phyloP scores from a whole-genome alignment of 495 filamentous ascomycete genomes.

The Hypoxylon cercidicola region DNA sequence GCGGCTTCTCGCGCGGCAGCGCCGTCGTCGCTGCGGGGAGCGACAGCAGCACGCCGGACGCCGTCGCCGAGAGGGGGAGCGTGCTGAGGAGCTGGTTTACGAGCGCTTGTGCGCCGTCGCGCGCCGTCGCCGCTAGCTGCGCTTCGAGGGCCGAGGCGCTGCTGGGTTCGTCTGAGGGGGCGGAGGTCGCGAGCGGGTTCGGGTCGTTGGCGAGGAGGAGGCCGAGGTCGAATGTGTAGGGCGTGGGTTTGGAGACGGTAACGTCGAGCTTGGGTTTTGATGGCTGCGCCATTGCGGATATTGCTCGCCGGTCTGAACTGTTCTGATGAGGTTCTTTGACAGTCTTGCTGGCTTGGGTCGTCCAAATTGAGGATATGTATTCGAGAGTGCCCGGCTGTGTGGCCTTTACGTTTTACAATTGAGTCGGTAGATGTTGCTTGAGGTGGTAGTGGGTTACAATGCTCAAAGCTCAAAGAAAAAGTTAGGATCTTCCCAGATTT shows the following conservation, averaged over 20 bases:
- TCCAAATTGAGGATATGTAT: too few relatives aligned
- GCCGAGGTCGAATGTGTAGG: slow-evolving; percentile 92
- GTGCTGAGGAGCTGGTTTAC: slow-evolving; percentile 88
- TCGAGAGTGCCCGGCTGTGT: background rate
- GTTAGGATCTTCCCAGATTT: slow-evolving; percentile 32
- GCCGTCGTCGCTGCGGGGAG: slow-evolving; percentile 74
- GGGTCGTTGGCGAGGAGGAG: slow-evolving; percentile 83
- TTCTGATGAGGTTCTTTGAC: background rate
- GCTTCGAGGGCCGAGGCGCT: slow-evolving; percentile 60
- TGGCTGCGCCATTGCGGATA: slow-evolving; percentile 48
- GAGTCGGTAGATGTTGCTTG: slow-evolving; percentile 1
- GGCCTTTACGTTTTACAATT: background rate
- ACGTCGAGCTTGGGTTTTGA: slow-evolving; percentile 60
- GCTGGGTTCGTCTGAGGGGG: slow-evolving; percentile 39
- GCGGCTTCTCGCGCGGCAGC: slow-evolving; percentile 88
- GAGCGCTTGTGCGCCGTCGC: slow-evolving; percentile 87
- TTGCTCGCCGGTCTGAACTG: slow-evolving; percentile 11
- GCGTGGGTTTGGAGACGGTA: slow-evolving; percentile 81
- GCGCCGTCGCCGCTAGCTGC: slow-evolving; percentile 73
- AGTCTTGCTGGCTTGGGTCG: too few relatives aligned
- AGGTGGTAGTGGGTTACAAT: slow-evolving; percentile 1
- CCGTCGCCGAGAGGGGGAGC: slow-evolving; percentile 75
- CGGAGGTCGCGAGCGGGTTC: slow-evolving; percentile 73
- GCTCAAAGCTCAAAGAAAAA: slow-evolving; percentile 24
- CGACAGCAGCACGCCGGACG: slow-evolving; percentile 75